Evolutionary conservation across 2,329 filamentous ascomycete genomes (phyloP), one percentile per base, ranked within the genome.

Genomic region (Ophiostoma tasmaniense): DNA sequence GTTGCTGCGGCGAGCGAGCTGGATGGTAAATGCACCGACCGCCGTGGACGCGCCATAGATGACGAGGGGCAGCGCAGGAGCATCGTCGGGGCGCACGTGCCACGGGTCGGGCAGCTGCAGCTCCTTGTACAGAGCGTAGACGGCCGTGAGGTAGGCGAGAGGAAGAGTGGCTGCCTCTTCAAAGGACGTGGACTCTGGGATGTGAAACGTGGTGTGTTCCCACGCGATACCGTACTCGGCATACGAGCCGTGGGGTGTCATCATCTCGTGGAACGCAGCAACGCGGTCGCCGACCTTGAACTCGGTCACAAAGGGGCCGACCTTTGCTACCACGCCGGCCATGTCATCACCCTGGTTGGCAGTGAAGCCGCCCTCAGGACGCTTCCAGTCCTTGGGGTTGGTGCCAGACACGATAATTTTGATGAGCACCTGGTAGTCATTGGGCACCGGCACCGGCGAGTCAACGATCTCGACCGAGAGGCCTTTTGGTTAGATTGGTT

Each of bases 251-350:
- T 76, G 73, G 1, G 77, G 74, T 1, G 75, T 74, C 11, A 70
- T 22, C 73, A 79, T 77, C 71, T 79, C 74, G 73, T 83, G 81
- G 77, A 86, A 85, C 3, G 82, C 83, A 10, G 83, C 82, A 0
- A 87, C 85, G 20, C 84, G 81, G 75, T 87, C 85, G 39, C 85
- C 85, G 0, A 78, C 77, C 71, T 82, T 82, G 80, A 88, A 88
- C 72, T 87, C 85, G 69, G 76, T 81, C 1, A 88, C 85, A 50
- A 83, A 79, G 55, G 78, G 74, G 25, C 86, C 86, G 28, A 87
- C 83, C 70, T 80, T 78, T 72, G 86, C 80, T 10, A 89, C 80
- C 35, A 82, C 78, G 61, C 83, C 83, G 1, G 84, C 83, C 59
- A 86, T 83, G 74, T 87, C 84, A 69, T 86, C 84, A 67, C 84